Base-by-base conservation (phyloP, 2,329 filamentous ascomycete genomes). In the Colletotrichum kahawae region DNA sequence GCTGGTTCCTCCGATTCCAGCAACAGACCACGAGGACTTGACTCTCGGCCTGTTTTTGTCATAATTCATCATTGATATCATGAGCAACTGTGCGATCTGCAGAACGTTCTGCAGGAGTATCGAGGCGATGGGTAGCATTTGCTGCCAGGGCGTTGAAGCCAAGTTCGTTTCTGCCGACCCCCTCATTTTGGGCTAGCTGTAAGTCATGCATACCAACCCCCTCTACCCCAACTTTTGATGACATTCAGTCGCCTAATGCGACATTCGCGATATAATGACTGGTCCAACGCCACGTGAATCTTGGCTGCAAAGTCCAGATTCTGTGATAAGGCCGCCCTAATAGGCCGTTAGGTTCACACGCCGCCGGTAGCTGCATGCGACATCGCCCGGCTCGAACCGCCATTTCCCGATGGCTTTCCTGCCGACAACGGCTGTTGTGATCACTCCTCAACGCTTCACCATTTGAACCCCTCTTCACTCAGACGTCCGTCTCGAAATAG, bases 281-380 rank as follows among this genome's bases (percentile, higher is more conserved):
- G 33, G 21, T 14, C 12, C 7, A n/a, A 34, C 38, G 31, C 71
- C 72, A 75, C 72, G 63, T 67, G 62, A 33, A 31, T 54, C 21
- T 27, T 63, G 21, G 14, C 21, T 24, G 24, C 29, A 31, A 51
- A 31, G 54, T 36, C 56, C 29, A 51, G 71, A 64, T 34, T 24
- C 31, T 7, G 14, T 27, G 24, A 59, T 57, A 29, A 48, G 18
- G 59, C 16, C n/a, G 62, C 48, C 38, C 31, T 57, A 56, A 38
- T 29, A 43, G 5, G 62, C 8, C 33, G 14, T 24, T 16, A 34
- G 33, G 38, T 60, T 48, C 18, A 33, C 62, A 2, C 48, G 24
- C 34, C 68, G 43, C 62, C 69, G 54, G 68, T 75, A 75, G 72
- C 72, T 75, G 72, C 72, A 75, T 75, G 31, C 16, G 29, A 67